Evolutionary conservation across 2,329 filamentous ascomycete species (phyloP), one percentile per base, ranked within the genome.

Genomic region (Leptographium wingfieldii): DNA sequence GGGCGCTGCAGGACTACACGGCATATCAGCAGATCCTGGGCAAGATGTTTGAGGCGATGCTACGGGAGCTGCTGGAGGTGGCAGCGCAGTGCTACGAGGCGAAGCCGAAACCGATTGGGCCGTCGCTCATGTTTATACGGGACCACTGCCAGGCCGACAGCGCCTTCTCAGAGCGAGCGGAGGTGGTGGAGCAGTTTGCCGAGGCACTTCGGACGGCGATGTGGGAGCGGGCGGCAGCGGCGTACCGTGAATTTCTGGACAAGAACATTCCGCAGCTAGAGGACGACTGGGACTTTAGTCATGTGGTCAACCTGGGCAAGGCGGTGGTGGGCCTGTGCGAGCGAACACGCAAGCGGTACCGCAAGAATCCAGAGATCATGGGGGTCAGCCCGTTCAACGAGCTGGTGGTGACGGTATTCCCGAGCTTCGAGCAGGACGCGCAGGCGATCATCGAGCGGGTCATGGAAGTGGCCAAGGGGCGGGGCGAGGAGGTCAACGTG

Each of bases 271-370:
- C 92, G 1, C 81, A 87, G 40, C 82, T 86, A 59, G 86, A 90
- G 66, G 84, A 91, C 64, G 81, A 89, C 56, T 96, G 94, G 92
- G 84, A 96, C 66, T 92, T 95, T 70, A 87, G 82, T 63, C 90
- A 97, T 71, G 87, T 97, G 60, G 90, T 96, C 61, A 84, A 92
- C 68, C 81, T 99, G 29, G 91, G 92, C 19, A 90, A 94, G 69
- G 84, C 85, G 0, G 90, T 97, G 5, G 86, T 90, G 56, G 91
- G 89, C 65, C 78, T 96, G 38, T 90, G 88, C 64, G 86, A 95
- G 67, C 89, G 87, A 69, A 95, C 96, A 57, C 87, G 91, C 71
- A 97, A 97, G 74, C 84, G 92, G 56, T 99, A 96, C 73, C 84
- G 84, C 67, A 92, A 88, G 67, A 94, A 87, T 61, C 90, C 90